Percentiles rank a stretch among this genome's conserved stretches.
Evolutionary conservation across 1,139 yeast genomes (phyloP).

Genomic region (Pichia sp.): DNA sequence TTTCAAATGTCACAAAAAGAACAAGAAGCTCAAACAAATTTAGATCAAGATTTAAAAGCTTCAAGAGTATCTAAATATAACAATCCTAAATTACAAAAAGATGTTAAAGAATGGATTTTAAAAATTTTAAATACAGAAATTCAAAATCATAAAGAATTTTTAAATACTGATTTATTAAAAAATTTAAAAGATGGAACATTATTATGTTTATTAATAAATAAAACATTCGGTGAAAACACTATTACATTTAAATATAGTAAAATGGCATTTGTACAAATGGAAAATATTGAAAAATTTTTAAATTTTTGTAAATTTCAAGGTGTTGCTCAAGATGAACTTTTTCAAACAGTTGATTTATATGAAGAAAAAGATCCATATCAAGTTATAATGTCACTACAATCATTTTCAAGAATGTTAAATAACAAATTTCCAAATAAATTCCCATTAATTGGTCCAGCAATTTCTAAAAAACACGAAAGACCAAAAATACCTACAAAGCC

Average conservation of each 20-base stretch:
- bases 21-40: constrained; percentile 34
- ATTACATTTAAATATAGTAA: constrained; percentile 55
- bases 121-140: constrained; percentile 31
- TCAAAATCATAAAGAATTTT: too few species aligned
- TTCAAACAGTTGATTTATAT: constrained; percentile 74
- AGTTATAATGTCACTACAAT: constrained; percentile 64
- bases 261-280: constrained; percentile 83
- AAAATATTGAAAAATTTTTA: constrained; percentile 71
- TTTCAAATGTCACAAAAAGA: constrained; percentile 3
- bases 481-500: constrained; percentile 38
- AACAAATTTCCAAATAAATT: constrained; percentile 26
- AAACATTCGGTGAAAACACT: constrained; percentile 34
- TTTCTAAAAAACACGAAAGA: constrained; percentile 35
- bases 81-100: constrained; percentile 31
- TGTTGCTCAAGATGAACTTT: constrained; percentile 77
- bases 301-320: constrained; percentile 55
- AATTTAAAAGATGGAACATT: constrained; percentile 60
- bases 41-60: constrained; percentile 49
- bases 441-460: constrained; percentile 31
- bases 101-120: constrained; percentile 45
- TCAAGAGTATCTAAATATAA: constrained; percentile 46
- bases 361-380: constrained; percentile 75
- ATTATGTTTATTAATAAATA: constrained; percentile 45
- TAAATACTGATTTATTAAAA: constrained; percentile 39
- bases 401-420: constrained; percentile 62